phyloP scores from a whole-genome alignment of 805 yeast species.

The Yarrowia sp. region DNA sequence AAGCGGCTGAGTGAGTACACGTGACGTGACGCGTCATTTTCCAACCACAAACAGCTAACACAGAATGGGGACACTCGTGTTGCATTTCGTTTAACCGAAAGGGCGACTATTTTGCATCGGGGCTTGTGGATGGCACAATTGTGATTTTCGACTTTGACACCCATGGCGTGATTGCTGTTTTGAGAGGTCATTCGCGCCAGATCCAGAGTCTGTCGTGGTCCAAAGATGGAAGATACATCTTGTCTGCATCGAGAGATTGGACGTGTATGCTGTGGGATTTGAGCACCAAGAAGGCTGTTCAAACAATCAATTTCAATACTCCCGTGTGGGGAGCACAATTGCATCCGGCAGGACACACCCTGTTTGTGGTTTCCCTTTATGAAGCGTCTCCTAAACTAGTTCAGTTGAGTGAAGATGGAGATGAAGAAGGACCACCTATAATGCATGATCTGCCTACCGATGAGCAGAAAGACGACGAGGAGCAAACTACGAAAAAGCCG shows the following conservation, averaged over 20 bases:
- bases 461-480: conserved; percentile 4
- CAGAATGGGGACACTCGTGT: conserved; percentile 59
- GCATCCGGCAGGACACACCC: conserved; percentile 56
- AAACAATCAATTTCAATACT: conserved; percentile 62
- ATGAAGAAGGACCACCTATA: conserved; percentile 45
- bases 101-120: conserved; percentile 89
- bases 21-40: not conserved
- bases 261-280: conserved; percentile 82
- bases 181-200: conserved; percentile 72
- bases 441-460: conserved; percentile 33
- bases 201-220: conserved; percentile 81
- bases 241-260: conserved; percentile 85
- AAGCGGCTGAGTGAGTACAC: conserved; percentile 59
- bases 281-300: conserved; percentile 52
- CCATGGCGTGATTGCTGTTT: conserved; percentile 59
- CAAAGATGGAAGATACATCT: conserved; percentile 66
- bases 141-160: conserved; percentile 79
- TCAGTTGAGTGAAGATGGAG: conserved; percentile 47
- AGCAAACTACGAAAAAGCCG: conserved; percentile 38
- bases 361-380: conserved; percentile 66
- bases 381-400: conserved; percentile 68
- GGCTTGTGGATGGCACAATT: conserved; percentile 74
- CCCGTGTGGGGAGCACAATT: conserved; percentile 76
- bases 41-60: not conserved
- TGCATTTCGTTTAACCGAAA: conserved; percentile 69